phyloP scores from a whole-genome alignment of 352 stramenopile genomes.

The Pythium volutum region DNA sequence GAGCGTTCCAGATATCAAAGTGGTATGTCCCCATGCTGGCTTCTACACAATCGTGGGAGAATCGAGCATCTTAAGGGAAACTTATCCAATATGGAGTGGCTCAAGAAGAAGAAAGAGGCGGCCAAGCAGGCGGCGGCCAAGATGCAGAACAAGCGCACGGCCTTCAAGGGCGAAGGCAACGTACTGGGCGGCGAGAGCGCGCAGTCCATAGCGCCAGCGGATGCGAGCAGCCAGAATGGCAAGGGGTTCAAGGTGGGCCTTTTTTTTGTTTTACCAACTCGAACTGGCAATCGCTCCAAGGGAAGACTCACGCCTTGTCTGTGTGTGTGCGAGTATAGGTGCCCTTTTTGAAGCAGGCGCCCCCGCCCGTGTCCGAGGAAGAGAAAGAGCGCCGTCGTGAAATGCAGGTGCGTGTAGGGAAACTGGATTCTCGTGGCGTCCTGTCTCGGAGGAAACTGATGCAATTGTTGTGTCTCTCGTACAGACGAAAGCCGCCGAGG shows the following conservation, averaged over 20 bases:
- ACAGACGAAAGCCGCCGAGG: constrained; percentile 55
- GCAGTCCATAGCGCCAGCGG: constrained; percentile 11
- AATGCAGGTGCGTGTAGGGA: constrained; percentile 41
- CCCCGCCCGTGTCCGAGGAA: constrained; percentile 42
- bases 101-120: constrained; percentile 83
- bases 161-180: constrained; percentile 65
- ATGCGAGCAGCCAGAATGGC: neutral
- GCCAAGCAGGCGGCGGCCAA: constrained; percentile 68
- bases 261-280: no score
- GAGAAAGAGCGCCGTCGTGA: constrained; percentile 56
- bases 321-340: constrained; percentile 24
- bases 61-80: neutral
- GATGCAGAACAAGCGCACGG: constrained; percentile 67
- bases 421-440: no score
- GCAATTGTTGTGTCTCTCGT: no score
- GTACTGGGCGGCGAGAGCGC: constrained; percentile 35
- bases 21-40: no score
- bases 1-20: no score
- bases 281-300: no score
- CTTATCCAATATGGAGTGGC: constrained; percentile 33
- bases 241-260: constrained; percentile 33
- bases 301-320: neutral
- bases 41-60: no score
- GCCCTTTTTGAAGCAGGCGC: constrained; percentile 42
- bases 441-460: no score